phyloP scores from a whole-genome alignment of 495 filamentous ascomycete genomes.

The Aspergillus campestris region DNA sequence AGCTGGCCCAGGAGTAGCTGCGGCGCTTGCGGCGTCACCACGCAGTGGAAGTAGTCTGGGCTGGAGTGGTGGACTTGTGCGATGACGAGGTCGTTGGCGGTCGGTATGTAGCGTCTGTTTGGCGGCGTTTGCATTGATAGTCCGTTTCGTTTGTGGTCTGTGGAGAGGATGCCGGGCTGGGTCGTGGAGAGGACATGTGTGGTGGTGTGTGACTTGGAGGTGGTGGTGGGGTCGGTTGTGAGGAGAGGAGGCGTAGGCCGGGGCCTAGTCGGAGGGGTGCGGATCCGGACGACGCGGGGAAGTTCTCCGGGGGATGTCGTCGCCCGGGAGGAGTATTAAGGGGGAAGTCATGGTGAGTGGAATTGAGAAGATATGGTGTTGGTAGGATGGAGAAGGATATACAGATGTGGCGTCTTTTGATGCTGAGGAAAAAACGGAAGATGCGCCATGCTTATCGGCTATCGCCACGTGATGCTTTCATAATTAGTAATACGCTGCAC shows the following conservation, averaged over 20 bases:
- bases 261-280: conserved; percentile 75
- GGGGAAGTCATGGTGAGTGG: conserved; percentile 33
- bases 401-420: too few species aligned
- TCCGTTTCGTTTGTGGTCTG: conserved; percentile 64
- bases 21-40: conserved; percentile 60
- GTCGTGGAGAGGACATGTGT: conserved; percentile 55
- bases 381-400: too few species aligned
- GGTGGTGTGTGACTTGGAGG: conserved; percentile 11
- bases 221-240: conserved; percentile 13
- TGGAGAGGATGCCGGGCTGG: conserved; percentile 68
- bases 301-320: conserved; percentile 48
- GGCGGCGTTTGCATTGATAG: conserved; percentile 29
- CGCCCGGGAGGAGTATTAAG: conserved; percentile 66
- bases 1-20: conserved; percentile 75
- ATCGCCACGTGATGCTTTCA: conserved; percentile 13
- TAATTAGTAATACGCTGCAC: conserved; percentile 18
- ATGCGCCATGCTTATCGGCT: conserved; percentile 9
- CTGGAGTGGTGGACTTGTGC: conserved; percentile 70
- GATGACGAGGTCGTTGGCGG: conserved; percentile 71
- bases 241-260: conserved; percentile 52
- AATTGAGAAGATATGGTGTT: not conserved
- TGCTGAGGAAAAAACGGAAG: too few species aligned
- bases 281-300: conserved; percentile 53
- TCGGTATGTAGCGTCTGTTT: conserved; percentile 66
- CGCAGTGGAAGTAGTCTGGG: conserved; percentile 66